Conservation (phyloP, 306 rosid species). For the Fagus crenata region DNA sequence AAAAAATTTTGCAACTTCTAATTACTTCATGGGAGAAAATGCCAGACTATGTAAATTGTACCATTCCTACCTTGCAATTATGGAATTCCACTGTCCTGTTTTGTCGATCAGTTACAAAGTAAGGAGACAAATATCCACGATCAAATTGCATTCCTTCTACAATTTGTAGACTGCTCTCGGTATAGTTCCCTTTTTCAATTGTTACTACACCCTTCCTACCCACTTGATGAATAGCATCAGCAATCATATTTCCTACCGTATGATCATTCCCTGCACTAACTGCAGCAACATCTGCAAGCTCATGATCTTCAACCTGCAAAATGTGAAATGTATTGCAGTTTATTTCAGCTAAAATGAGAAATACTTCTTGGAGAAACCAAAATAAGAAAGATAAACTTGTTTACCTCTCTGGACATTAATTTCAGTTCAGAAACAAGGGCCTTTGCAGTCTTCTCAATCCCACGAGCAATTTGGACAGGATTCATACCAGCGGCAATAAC, state of each 20-base stretch:
- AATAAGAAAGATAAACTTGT: slow-evolving; percentile 12
- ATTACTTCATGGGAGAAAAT: slow-evolving; percentile 35
- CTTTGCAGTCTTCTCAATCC: slow-evolving; percentile 79
- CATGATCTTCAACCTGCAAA: slow-evolving; percentile 72
- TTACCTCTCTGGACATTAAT: slow-evolving; percentile 77
- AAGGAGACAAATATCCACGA: slow-evolving; percentile 80
- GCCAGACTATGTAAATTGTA: slow-evolving; percentile 10
- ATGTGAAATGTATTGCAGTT: slow-evolving; percentile 29
- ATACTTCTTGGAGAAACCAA: slow-evolving; percentile 14
- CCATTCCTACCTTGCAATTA: slow-evolving; percentile 71
- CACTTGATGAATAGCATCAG: slow-evolving; percentile 71
- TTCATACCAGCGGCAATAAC: slow-evolving; percentile 87
- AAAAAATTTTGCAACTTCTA: slow-evolving; percentile 35
- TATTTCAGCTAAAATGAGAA: slow-evolving; percentile 29
- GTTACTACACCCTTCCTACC: slow-evolving; percentile 80
- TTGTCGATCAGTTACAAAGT: slow-evolving; percentile 69
- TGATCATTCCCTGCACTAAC: slow-evolving; percentile 91
- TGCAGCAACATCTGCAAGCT: slow-evolving; percentile 81
- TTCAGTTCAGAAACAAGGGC: slow-evolving; percentile 82
- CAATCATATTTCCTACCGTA: slow-evolving; percentile 75
- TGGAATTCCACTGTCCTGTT: slow-evolving; percentile 78
- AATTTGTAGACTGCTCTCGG: slow-evolving; percentile 63
- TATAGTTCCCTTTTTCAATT: slow-evolving; percentile 69
- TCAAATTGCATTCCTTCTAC: slow-evolving; percentile 97
- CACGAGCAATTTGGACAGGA: slow-evolving; percentile 87